Percentiles rank a stretch among this genome's conserved stretches.
Evolutionary conservation across 2,329 filamentous ascomycete genomes (phyloP).

Genomic region (Zymoseptoria ardabiliae): DNA sequence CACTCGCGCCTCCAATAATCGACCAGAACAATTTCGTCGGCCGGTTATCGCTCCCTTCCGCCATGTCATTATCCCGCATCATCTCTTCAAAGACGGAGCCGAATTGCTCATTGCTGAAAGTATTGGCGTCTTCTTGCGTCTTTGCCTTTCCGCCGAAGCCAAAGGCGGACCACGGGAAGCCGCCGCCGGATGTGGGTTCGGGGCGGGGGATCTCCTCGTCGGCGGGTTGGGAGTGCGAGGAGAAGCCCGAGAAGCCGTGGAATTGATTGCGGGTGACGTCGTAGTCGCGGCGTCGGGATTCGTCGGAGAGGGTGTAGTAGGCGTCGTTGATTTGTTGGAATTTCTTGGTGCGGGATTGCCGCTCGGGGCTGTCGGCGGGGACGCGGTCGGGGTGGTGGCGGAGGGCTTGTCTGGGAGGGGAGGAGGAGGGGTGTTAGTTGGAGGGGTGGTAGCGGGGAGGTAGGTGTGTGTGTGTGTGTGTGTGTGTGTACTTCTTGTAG

Average conservation of each 20-base stretch:
- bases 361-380: slow-evolving; percentile 73
- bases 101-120: slow-evolving; percentile 70
- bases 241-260: slow-evolving; percentile 39
- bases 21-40: slow-evolving; percentile 77
- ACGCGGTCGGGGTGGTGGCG: slow-evolving; percentile 94
- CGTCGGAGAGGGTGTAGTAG: slow-evolving; percentile 84
- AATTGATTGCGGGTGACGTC: slow-evolving; percentile 60
- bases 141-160: slow-evolving; percentile 47
- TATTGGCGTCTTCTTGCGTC: slow-evolving; percentile 37
- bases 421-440: not conserved
- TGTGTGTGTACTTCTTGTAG: slow-evolving; percentile 63
- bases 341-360: slow-evolving; percentile 69
- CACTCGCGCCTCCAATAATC: slow-evolving; percentile 75
- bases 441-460: not conserved
- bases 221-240: slow-evolving; percentile 29
- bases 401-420: slow-evolving; percentile 53
- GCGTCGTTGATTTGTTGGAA: slow-evolving; percentile 92
- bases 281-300: slow-evolving; percentile 70
- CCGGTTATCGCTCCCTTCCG: slow-evolving; percentile 54
- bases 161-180: slow-evolving; percentile 73
- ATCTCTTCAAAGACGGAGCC: slow-evolving; percentile 56
- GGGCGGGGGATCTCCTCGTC: slow-evolving; percentile 45
- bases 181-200: slow-evolving; percentile 32
- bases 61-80: slow-evolving; percentile 55
- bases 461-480: slow-evolving; percentile 5